Evolutionary conservation across 2,329 filamentous ascomycete species (phyloP), one percentile per base, ranked within the genome.

Genomic region (Endoconidiophora polonica): DNA sequence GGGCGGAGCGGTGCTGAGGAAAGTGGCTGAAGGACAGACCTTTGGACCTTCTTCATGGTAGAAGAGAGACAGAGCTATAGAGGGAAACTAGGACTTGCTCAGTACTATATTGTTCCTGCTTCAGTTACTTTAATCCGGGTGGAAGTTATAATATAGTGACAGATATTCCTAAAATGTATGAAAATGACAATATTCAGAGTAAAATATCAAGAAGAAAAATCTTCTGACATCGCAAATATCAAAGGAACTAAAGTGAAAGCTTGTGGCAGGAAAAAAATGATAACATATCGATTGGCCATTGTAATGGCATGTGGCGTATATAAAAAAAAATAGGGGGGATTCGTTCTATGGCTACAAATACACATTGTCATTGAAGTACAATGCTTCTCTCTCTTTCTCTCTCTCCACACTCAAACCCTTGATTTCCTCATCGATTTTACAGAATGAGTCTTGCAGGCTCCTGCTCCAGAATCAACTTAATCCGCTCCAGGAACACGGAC

Each of bases 401-500:
- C 10, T 43, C 20, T 37, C 33, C 14, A 38, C 43, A 37, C 43
- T 45, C 18, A 39, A 6, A 14, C 49, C 22, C 18, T 24, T 46
- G 56, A 18, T 23, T 16, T 10, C 42, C 24, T 20, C 20, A 2
- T 7, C 23, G 9, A 52, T 46, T 53, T 71, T 64, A 80, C 61
- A 80, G 59, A 44, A 93, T 76, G 59, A 94, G 66, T 58, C 80
- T 73, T 33, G 80, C 85, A 12, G 86, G 86, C 65, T 91, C 83
- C 56, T 77, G 72, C 66, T 93, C 86, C 57, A 98, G 65, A 23
- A 90, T 79, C 43, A 73, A 68, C 77, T 94, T 95, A 60, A 95
- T 76, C 58, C 86, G 77, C 66, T 90, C 82, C 56, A 98, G 65
- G 68, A 95, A 98, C 9, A 81, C 72, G 59, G 76, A 73, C 12